These are phyloP conservation scores for Yueomyces sp. DNA, from an alignment of 1,139 yeast species.

Conservation along the genomic window DNA sequence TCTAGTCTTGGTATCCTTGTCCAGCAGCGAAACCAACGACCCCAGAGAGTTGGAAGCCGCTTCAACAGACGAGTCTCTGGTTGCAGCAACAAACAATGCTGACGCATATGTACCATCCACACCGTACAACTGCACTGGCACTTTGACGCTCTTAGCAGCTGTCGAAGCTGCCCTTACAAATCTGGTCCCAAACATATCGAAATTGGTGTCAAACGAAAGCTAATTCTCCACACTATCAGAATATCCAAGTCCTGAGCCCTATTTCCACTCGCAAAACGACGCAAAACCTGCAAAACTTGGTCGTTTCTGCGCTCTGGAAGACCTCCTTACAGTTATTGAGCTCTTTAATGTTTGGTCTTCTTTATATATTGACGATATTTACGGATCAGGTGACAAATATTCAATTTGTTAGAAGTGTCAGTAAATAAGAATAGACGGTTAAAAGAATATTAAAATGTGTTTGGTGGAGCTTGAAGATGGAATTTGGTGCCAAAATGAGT, in stretches of 20 bases:
- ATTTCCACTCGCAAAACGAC: too few relatives aligned
- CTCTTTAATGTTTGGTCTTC: background rate
- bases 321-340: background rate
- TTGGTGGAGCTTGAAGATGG: too few relatives aligned
- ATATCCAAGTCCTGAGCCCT: too few relatives aligned
- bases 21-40: constrained; percentile 43
- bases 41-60: constrained; percentile 57
- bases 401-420: too few relatives aligned
- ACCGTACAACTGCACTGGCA: constrained; percentile 91
- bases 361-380: too few relatives aligned
- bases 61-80: constrained; percentile 67
- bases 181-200: constrained; percentile 49
- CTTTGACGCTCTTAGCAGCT: constrained; percentile 45
- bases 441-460: too few relatives aligned
- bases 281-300: too few relatives aligned
- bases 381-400: too few relatives aligned
- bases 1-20: constrained; percentile 50
- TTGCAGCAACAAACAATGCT: constrained; percentile 87
- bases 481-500: too few relatives aligned
- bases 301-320: background rate
- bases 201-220: background rate
- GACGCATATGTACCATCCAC: constrained; percentile 95
- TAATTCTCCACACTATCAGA: too few relatives aligned
- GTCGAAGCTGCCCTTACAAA: constrained; percentile 64
- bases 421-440: too few relatives aligned